A percentile compares a stretch with the other conserved stretches of the same genome.
These are phyloP conservation scores for Amoeboaphelidium occidentale DNA, from an alignment of 371 early-diverging fungal genomes.

Conservation along the genomic window DNA sequence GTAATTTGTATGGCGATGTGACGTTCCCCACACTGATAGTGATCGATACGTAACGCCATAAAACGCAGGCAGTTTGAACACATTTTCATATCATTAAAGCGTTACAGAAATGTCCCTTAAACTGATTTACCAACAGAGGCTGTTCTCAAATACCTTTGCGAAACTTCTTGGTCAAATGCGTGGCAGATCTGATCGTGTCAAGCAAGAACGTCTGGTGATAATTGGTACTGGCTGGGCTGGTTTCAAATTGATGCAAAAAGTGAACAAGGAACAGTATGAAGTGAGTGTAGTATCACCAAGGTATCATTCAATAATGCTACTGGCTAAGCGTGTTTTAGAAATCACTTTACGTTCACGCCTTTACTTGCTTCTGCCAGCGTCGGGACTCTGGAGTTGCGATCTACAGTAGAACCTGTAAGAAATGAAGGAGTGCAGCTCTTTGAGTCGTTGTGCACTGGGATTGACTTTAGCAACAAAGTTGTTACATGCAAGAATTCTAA, in stretches of 20 bases:
- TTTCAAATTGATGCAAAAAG: constrained; percentile 25
- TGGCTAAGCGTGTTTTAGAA: too few relatives aligned
- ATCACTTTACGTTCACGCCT: constrained; percentile 3
- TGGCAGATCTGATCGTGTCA: neutral
- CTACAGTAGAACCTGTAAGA: neutral
- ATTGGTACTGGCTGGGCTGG: constrained; percentile 14
- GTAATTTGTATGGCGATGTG: too few relatives aligned
- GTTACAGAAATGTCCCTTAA: too few relatives aligned
- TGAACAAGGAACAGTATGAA: neutral
- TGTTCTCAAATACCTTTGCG: too few relatives aligned
- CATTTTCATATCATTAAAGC: too few relatives aligned
- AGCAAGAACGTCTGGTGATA: constrained; percentile 40
- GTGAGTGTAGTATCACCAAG: constrained; percentile 2
- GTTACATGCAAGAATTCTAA: neutral
- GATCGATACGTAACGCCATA: too few relatives aligned
- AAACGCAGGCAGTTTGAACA: too few relatives aligned
- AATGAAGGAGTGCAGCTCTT: neutral
- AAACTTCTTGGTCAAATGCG: too few relatives aligned
- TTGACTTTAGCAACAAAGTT: neutral
- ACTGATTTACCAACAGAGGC: too few relatives aligned
- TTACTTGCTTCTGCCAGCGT: neutral
- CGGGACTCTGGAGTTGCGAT: constrained; percentile 1
- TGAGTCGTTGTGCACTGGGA: neutral
- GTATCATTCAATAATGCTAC: too few relatives aligned
- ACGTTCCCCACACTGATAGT: too few relatives aligned